Evolutionary conservation across 768 basidiomycete species (phyloP), one percentile per base, ranked within the genome.

Genomic region (Cubamyces sp.): DNA sequence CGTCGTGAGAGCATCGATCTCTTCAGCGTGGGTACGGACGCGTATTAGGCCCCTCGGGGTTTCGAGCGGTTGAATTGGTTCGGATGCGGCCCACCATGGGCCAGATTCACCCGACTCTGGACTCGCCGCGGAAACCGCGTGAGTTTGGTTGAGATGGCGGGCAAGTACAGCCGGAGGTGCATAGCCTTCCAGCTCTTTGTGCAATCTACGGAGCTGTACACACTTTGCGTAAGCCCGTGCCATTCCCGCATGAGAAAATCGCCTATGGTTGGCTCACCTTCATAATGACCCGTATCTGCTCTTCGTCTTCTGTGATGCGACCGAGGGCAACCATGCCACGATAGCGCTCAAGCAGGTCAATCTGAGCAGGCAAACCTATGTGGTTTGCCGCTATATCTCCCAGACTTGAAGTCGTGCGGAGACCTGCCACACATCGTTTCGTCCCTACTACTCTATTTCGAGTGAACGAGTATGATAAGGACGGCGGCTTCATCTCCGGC

Each of bases 211-310:
- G 0, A 85, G 76, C 84, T 85, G 61, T 25, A 46, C 12, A n/a
- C 39, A 25, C 11, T 40, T 26, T 23, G 46, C 19, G n/a, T 43
- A 12, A 42, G 19, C 42, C 34, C 19, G 23, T 18, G 3, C 26
- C 23, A 3, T 18, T 34, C 12, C 5, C 19, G 42, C 9, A 49
- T 9, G 25, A 11, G 23, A 16, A 25, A 18, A 49, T 28, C 1
- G 8, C 11, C 28, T 11, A 9, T 16, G 3, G 3, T 12, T 23
- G 14, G n/a, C 69, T 23, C 56, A 83, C 85, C 76, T 82, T 77
- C 74, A 83, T 82, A 18, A 84, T 73, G 12, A 77, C 79, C 21
- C 84, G 69, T 39, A 86, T 75, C 65, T 86, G 85, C 52, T 84
- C 82, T 46, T 80, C 79, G 62, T 87, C 82, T 69, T 79, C 78